Evolutionary conservation across 495 filamentous ascomycete species (phyloP).

Genomic region (Daldinia loculata): DNA sequence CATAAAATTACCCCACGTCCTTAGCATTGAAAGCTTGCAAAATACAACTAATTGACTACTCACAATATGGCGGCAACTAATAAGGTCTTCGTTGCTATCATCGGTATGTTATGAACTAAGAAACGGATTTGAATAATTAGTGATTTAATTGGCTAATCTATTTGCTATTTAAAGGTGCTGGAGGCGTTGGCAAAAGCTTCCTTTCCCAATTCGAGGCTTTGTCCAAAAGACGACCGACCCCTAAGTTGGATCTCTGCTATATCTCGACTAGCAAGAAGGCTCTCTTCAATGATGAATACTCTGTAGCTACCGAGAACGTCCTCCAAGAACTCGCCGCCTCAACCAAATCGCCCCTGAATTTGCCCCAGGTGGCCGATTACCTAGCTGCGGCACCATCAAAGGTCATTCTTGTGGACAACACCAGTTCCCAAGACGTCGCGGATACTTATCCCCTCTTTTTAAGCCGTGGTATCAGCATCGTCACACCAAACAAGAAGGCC

Average conservation of each 20-base stretch:
- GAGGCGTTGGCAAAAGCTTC: slow-evolving; percentile 92
- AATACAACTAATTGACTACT: not conserved
- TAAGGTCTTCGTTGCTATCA: slow-evolving; percentile 56
- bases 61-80: slow-evolving; percentile 46
- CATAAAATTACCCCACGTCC: slow-evolving; percentile 44
- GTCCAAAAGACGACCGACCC: slow-evolving; percentile 61
- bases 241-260: slow-evolving; percentile 75
- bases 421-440: slow-evolving; percentile 82
- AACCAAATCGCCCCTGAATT: slow-evolving; percentile 64
- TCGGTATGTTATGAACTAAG: slow-evolving; percentile 46
- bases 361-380: slow-evolving; percentile 73
- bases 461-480: slow-evolving; percentile 80
- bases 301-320: slow-evolving; percentile 64
- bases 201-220: slow-evolving; percentile 76
- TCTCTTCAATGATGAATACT: slow-evolving; percentile 69
- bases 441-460: slow-evolving; percentile 81
- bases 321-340: slow-evolving; percentile 64
- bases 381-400: slow-evolving; percentile 74
- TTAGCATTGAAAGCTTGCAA: slow-evolving; percentile 9
- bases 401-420: slow-evolving; percentile 90
- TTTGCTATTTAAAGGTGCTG: slow-evolving; percentile 68
- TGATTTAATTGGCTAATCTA: slow-evolving; percentile 31
- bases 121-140: slow-evolving; percentile 3
- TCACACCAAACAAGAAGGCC: slow-evolving; percentile 97
- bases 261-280: slow-evolving; percentile 83